Percentiles rank a stretch among this genome's conserved stretches.
phyloP scores from a whole-genome alignment of 176 grass and related monocot species.

The Avena insularis region DNA sequence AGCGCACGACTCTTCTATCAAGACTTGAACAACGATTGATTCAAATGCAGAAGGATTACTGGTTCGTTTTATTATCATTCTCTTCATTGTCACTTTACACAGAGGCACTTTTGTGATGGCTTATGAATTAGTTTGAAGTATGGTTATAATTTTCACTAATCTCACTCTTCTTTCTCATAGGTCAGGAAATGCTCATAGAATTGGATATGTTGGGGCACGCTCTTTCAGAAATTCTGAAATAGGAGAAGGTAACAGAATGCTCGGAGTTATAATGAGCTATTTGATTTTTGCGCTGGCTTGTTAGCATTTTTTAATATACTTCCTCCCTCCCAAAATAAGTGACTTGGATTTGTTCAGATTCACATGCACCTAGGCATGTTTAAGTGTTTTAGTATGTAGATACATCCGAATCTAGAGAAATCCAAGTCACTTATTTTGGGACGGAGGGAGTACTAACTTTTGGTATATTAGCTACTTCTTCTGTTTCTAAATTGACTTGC shows the following conservation, averaged over 20 bases:
- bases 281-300: slow-evolving; percentile 20
- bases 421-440: too few species aligned
- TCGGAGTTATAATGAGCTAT: neutral
- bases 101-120: slow-evolving; percentile 14
- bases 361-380: too few species aligned
- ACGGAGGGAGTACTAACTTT: neutral
- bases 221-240: slow-evolving; percentile 42
- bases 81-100: slow-evolving; percentile 18
- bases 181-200: slow-evolving; percentile 74
- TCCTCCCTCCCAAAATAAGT: too few species aligned
- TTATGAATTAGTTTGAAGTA: slow-evolving; percentile 11
- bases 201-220: slow-evolving; percentile 73
- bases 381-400: too few species aligned
- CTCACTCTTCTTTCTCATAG: slow-evolving; percentile 40
- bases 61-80: slow-evolving; percentile 55
- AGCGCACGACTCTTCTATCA: slow-evolving; percentile 90
- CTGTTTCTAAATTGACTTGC: too few species aligned
- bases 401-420: too few species aligned
- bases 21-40: slow-evolving; percentile 83
- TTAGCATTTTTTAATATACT: slow-evolving; percentile 19
- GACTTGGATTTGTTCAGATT: too few species aligned
- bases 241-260: slow-evolving; percentile 55
- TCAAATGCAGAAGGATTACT: slow-evolving; percentile 97
- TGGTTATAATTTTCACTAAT: slow-evolving; percentile 18
- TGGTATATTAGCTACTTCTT: neutral